Conservation (phyloP, 805 yeast species). For the Komagataella mondaviorum region DNA sequence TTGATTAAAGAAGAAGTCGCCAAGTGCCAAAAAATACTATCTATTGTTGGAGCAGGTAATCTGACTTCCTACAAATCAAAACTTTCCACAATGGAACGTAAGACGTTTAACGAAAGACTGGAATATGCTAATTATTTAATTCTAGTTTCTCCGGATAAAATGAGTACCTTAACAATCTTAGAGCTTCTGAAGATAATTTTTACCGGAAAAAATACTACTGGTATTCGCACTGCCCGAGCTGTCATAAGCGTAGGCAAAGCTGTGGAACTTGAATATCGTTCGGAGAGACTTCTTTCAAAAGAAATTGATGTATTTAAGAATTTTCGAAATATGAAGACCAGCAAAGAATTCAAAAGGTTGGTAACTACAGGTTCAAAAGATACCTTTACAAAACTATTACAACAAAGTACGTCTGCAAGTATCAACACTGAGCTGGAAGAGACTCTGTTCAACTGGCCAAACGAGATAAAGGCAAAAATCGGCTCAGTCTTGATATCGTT, state of each 20-base stretch:
- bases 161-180: slow-evolving; percentile 73
- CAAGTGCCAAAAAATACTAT: slow-evolving; percentile 33
- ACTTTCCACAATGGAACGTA: slow-evolving; percentile 3
- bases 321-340: slow-evolving; percentile 31
- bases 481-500: slow-evolving; percentile 73
- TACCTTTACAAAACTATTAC: slow-evolving; percentile 12
- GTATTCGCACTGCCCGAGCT: slow-evolving; percentile 75
- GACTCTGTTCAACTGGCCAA: slow-evolving; percentile 31
- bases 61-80: neutral
- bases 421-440: slow-evolving; percentile 2
- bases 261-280: slow-evolving; percentile 70
- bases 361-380: slow-evolving; percentile 20
- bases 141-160: slow-evolving; percentile 63
- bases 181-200: slow-evolving; percentile 67
- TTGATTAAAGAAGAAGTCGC: slow-evolving; percentile 52
- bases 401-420: slow-evolving; percentile 1
- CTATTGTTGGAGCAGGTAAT: neutral
- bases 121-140: slow-evolving; percentile 68
- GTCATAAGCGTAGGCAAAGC: slow-evolving; percentile 74
- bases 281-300: slow-evolving; percentile 46
- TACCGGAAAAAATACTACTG: slow-evolving; percentile 37
- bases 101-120: slow-evolving; percentile 21
- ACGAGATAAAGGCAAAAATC: slow-evolving; percentile 46
- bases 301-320: slow-evolving; percentile 45
- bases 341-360: slow-evolving; percentile 25